A percentile compares a stretch with the other conserved stretches of the same genome.
Conservation (phyloP, 2,329 filamentous ascomycete species). For the Aureobasidium pullulans region DNA sequence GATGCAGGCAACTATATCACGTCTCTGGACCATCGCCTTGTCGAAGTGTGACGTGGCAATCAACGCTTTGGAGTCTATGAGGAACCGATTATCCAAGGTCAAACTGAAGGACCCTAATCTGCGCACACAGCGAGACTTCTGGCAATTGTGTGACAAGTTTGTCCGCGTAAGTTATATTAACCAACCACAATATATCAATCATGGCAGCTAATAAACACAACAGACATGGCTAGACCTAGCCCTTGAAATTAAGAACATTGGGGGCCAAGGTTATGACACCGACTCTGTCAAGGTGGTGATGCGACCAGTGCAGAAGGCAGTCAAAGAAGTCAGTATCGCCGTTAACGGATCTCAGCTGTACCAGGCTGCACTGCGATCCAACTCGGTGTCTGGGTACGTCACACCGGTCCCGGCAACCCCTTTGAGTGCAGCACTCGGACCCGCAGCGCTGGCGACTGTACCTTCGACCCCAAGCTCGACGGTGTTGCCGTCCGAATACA, state of each 20-base stretch:
- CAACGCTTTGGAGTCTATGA: conserved; percentile 65
- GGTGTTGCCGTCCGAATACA: conserved; percentile 6
- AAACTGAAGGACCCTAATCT: conserved; percentile 78
- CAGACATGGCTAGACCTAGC: conserved; percentile 62
- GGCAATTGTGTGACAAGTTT: conserved; percentile 67
- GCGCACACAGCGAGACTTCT: conserved; percentile 56
- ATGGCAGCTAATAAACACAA: conserved; percentile 14
- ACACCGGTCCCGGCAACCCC: conserved; percentile 73
- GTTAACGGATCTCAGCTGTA: conserved; percentile 62
- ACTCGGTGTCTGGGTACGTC: conserved; percentile 35
- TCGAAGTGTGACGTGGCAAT: conserved; percentile 63
- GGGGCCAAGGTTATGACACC: conserved; percentile 31
- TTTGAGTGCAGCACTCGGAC: conserved; percentile 79
- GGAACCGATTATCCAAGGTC: conserved; percentile 66
- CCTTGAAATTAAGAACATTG: conserved; percentile 47
- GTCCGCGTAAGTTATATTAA: conserved; percentile 40
- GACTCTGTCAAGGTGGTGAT: conserved; percentile 66
- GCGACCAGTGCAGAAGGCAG: conserved; percentile 70
- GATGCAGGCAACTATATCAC: conserved; percentile 35
- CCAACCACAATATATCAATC: background rate
- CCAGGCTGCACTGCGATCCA: conserved; percentile 27
- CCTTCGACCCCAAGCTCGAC: conserved; percentile 51
- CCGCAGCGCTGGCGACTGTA: conserved; percentile 83
- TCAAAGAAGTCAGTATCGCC: conserved; percentile 70
- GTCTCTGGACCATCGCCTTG: conserved; percentile 64